Evolutionary conservation across 2,329 filamentous ascomycete genomes (phyloP).

Genomic region (Hypomyces perniciosus): DNA sequence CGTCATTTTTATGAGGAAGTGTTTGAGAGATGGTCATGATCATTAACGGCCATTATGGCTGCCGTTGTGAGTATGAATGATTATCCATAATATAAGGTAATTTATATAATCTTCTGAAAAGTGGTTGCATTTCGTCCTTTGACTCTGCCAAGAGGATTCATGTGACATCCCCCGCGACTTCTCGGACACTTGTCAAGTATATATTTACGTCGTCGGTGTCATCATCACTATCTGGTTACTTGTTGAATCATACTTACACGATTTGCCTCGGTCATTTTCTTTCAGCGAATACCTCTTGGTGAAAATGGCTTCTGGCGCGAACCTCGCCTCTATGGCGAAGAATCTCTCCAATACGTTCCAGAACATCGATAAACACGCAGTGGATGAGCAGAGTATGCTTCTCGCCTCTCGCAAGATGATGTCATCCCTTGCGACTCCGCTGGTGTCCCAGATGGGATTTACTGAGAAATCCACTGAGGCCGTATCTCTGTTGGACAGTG

Average conservation of each 20-base stretch:
- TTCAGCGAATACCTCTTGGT: neutral
- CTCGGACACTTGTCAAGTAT: constrained; percentile 23
- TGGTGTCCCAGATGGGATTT: constrained; percentile 23
- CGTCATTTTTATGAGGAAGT: no score
- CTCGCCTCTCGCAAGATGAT: constrained; percentile 15
- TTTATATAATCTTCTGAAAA: neutral
- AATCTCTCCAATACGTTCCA: constrained; percentile 11
- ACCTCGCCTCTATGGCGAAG: constrained; percentile 4
- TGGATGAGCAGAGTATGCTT: constrained; percentile 9
- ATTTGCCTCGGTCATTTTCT: no score
- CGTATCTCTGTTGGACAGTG: constrained; percentile 43
- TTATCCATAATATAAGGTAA: neutral
- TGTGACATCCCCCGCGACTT: constrained; percentile 12
- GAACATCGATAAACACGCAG: neutral
- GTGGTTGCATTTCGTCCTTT: neutral
- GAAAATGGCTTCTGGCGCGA: constrained; percentile 4
- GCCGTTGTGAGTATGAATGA: neutral
- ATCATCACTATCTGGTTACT: neutral
- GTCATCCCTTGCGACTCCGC: constrained; percentile 14
- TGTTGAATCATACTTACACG: neutral
- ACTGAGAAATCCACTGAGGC: constrained; percentile 18
- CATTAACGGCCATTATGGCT: no score
- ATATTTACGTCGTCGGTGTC: neutral
- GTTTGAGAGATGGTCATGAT: no score
- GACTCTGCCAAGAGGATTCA: neutral